These are phyloP conservation scores for Gomphus bonarii DNA, from an alignment of 1,284 basidiomycete species.

Conservation along the genomic window DNA sequence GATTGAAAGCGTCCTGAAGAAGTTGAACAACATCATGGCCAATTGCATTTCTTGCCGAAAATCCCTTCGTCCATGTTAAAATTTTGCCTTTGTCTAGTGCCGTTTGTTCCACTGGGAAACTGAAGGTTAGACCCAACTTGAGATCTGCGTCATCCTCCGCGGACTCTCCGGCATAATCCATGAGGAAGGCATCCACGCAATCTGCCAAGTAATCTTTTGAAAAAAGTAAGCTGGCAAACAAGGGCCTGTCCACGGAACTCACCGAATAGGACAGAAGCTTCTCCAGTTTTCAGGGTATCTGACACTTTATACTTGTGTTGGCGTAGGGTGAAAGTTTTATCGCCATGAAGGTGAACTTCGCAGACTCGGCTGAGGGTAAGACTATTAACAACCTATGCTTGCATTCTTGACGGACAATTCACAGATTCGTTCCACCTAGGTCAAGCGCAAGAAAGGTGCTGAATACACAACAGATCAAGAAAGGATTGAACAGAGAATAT, in stretches of 20 bases:
- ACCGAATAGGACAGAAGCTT: constrained; percentile 80
- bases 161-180: constrained; percentile 30
- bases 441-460: constrained; percentile 92
- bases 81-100: constrained; percentile 85
- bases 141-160: constrained; percentile 39
- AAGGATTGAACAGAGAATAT: background rate
- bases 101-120: constrained; percentile 95
- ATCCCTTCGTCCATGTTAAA: constrained; percentile 96
- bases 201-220: constrained; percentile 89
- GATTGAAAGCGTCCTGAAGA: constrained; percentile 88
- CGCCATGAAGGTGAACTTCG: constrained; percentile 82
- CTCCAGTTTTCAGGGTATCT: constrained; percentile 81
- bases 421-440: constrained; percentile 93
- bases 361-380: constrained; percentile 67
- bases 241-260: constrained; percentile 19
- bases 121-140: constrained; percentile 89
- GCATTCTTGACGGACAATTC: constrained; percentile 23
- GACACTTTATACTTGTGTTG: constrained; percentile 95
- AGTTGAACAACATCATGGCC: constrained; percentile 90
- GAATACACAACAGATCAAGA: constrained; percentile 9
- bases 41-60: constrained; percentile 82
- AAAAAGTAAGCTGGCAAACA: background rate
- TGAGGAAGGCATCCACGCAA: constrained; percentile 90
- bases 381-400: background rate
- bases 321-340: constrained; percentile 80